Base-by-base conservation (phyloP, 2,329 filamentous ascomycete species). In the Cercospora sesami region DNA sequence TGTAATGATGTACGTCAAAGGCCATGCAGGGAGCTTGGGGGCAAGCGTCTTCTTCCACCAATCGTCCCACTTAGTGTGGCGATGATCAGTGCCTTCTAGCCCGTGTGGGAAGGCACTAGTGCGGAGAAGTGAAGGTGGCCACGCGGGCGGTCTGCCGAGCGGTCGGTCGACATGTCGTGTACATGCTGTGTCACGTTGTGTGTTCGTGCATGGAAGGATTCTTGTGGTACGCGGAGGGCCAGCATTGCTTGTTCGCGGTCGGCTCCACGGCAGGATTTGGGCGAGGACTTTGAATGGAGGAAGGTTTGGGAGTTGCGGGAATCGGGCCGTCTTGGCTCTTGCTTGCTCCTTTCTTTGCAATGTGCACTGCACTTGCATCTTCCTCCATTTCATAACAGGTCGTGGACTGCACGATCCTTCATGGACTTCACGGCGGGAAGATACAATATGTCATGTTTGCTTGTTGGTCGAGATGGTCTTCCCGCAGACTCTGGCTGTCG, bases 51-150 rank as follows among this genome's bases (percentile, higher is more conserved):
- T 55, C 48, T 69, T 66, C 64, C 67, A 66, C 67, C 67, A 69
- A 69, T 69, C 48, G 21, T 64, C 31, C 58, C 45, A 42, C 45
- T 42, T 36, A 21, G 23, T 28, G 31, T n/a, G 30, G 39, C 57
- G 59, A 57, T 39, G 53, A 64, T 45, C 39, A 28, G 45, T 45
- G 28, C 48, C 42, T 60, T 60, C 59, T 66, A 66, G 63, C 67
- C 59, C 33, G 57, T 59, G 45, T 63, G 51, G 66, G 66, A 63
- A 65, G 21, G 28, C 58, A 65, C 66, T 68, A 65, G 66, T 68
- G 66, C 63, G 66, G 66, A 68, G 66, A 59, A 65, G 62, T 65
- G 66, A 65, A 65, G 66, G 36, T 45, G 66, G 18, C 55, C 60
- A 62, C 26, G 36, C 60, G 60, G 39, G 36, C n/a, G n/a, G 36